Percentiles rank a stretch among this genome's conserved stretches.
Evolutionary conservation across 192 early-diverging fungal species (phyloP).

Genomic region (Podila clonocystis): DNA sequence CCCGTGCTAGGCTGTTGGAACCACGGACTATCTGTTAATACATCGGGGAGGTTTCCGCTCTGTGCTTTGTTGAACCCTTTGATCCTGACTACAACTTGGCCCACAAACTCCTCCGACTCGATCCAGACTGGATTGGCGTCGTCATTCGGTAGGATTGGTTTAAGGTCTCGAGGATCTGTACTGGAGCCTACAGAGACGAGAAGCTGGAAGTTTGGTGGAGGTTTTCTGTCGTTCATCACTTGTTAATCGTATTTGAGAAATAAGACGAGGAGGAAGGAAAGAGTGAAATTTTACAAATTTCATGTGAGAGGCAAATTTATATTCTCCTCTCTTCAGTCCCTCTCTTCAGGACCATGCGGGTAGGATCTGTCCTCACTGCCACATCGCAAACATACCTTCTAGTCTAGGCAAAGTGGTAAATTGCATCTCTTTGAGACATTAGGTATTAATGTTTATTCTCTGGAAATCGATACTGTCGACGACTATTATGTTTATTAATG

Average conservation of each 20-base stretch:
- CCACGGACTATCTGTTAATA: neutral
- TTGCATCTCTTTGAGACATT: no score
- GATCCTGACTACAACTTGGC: conserved; percentile 14
- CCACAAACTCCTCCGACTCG: conserved; percentile 35
- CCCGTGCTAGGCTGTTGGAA: neutral
- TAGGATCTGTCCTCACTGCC: no score
- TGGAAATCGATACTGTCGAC: no score
- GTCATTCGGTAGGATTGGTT: conserved; percentile 14
- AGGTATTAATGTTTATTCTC: no score
- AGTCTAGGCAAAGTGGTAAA: no score
- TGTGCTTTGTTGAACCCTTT: conserved; percentile 17
- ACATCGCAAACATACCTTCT: no score
- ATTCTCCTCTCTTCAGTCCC: no score
- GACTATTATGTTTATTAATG: no score
- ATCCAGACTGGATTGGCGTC: conserved; percentile 21
- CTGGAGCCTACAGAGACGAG: conserved; percentile 22
- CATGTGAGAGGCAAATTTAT: no score
- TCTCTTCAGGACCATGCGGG: no score
- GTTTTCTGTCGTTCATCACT: neutral
- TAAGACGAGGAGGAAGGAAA: neutral
- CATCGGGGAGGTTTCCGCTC: no score
- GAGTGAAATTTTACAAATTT: no score
- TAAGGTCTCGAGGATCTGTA: conserved; percentile 3
- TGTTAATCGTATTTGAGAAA: neutral
- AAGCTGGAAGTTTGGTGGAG: neutral